phyloP scores from a whole-genome alignment of 1,139 yeast species.

The Yamadazyma oceani region DNA sequence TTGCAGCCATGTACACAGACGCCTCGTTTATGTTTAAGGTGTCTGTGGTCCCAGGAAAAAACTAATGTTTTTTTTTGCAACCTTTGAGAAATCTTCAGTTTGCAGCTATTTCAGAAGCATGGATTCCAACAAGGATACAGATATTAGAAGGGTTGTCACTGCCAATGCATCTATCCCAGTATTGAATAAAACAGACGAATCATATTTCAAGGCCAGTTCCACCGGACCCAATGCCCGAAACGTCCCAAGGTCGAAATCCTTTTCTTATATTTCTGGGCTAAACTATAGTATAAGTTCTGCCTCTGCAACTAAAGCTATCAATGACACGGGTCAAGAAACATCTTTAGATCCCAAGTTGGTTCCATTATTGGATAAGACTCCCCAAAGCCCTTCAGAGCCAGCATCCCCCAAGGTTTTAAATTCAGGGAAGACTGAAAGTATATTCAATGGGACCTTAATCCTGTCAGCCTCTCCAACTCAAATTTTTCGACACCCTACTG shows the following conservation, averaged over 20 bases:
- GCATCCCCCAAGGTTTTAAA: neutral
- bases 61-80: slow-evolving; percentile 1
- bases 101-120: neutral
- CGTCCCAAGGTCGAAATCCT: slow-evolving; percentile 6
- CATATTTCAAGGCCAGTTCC: neutral
- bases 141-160: slow-evolving; percentile 1
- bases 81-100: neutral
- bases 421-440: slow-evolving; percentile 17
- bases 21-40: too few species aligned
- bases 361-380: too few species aligned
- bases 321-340: too few species aligned
- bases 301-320: too few species aligned
- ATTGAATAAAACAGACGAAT: slow-evolving; percentile 1
- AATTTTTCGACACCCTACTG: slow-evolving; percentile 16
- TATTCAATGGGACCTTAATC: slow-evolving; percentile 21
- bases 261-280: slow-evolving; percentile 15
- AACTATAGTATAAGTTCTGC: slow-evolving; percentile 4
- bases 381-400: neutral
- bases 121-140: neutral
- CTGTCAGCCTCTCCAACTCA: slow-evolving; percentile 17
- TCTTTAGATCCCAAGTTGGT: too few species aligned
- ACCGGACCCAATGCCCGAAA: neutral
- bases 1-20: too few species aligned
- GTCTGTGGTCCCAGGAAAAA: neutral
- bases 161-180: slow-evolving; percentile 1